Evolutionary conservation across 495 filamentous ascomycete species (phyloP).

Genomic region (Clavariopsis aquatica): DNA sequence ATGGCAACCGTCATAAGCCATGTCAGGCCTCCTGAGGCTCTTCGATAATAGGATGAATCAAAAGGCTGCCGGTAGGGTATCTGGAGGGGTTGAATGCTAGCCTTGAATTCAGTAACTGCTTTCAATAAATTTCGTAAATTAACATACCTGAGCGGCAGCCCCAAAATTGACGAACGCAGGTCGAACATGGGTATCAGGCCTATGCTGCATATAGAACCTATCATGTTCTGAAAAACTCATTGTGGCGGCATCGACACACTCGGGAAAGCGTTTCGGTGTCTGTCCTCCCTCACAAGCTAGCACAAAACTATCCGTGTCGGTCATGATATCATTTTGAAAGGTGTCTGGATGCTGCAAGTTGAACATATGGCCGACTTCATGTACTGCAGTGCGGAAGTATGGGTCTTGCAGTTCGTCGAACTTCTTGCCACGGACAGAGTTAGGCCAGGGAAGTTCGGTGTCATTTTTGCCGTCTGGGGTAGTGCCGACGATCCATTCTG

Average conservation of each 20-base stretch:
- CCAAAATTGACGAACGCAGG: slow-evolving; percentile 21
- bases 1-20: too few relatives aligned
- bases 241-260: slow-evolving; percentile 1
- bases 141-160: slow-evolving; percentile 3
- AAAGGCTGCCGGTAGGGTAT: too few relatives aligned
- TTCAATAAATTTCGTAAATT: background rate
- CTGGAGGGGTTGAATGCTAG: background rate
- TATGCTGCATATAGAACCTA: slow-evolving; percentile 19
- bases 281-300: background rate
- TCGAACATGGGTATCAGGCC: slow-evolving; percentile 19
- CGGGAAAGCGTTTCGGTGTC: slow-evolving; percentile 12
- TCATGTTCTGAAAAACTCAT: slow-evolving; percentile 5
- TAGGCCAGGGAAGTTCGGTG: slow-evolving; percentile 1
- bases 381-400: slow-evolving; percentile 17
- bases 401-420: slow-evolving; percentile 13
- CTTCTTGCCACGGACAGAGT: slow-evolving; percentile 12
- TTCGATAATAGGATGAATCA: too few relatives aligned
- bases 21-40: too few relatives aligned
- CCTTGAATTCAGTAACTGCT: background rate
- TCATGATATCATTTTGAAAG: slow-evolving; percentile 13
- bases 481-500: slow-evolving; percentile 20
- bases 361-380: slow-evolving; percentile 28
- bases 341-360: slow-evolving; percentile 11
- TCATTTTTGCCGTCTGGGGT: slow-evolving; percentile 2
- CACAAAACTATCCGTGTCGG: slow-evolving; percentile 18